Conservation (phyloP, 768 basidiomycete genomes). For the Termitomyces sp. region DNA sequence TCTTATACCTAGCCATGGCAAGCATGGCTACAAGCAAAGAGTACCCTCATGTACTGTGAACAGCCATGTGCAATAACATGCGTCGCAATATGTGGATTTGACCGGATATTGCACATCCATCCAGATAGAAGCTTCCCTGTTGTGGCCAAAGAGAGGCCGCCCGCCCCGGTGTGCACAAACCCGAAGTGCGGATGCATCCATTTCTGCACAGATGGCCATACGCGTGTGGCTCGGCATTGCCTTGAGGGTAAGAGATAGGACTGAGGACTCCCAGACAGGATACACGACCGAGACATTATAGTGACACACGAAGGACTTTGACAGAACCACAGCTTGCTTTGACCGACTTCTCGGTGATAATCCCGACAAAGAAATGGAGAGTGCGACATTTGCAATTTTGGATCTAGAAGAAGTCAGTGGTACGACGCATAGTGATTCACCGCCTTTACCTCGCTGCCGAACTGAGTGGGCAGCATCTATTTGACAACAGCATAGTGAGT, state of each 20-base stretch:
- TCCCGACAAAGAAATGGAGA: neutral
- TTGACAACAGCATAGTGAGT: neutral
- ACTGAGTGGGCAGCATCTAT: neutral
- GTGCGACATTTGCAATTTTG: neutral
- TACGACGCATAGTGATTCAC: neutral
- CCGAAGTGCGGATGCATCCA: neutral
- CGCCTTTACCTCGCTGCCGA: neutral
- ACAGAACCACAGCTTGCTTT: neutral
- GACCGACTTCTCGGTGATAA: neutral
- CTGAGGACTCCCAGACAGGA: neutral
- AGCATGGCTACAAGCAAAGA: neutral
- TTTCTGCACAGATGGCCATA: neutral
- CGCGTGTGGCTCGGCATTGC: constrained; percentile 1
- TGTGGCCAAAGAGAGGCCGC: neutral
- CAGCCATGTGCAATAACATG: constrained; percentile 10
- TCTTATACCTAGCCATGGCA: neutral
- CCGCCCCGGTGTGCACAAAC: neutral
- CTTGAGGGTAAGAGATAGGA: neutral
- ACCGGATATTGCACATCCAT: constrained; percentile 3
- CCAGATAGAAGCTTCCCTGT: neutral
- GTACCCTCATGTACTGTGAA: constrained; percentile 1
- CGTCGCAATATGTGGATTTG: constrained; percentile 4
- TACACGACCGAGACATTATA: neutral
- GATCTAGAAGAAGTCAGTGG: neutral
- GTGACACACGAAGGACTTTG: neutral